phyloP scores from a whole-genome alignment of 1,284 basidiomycete species.

The Trichosporon ovoides region DNA sequence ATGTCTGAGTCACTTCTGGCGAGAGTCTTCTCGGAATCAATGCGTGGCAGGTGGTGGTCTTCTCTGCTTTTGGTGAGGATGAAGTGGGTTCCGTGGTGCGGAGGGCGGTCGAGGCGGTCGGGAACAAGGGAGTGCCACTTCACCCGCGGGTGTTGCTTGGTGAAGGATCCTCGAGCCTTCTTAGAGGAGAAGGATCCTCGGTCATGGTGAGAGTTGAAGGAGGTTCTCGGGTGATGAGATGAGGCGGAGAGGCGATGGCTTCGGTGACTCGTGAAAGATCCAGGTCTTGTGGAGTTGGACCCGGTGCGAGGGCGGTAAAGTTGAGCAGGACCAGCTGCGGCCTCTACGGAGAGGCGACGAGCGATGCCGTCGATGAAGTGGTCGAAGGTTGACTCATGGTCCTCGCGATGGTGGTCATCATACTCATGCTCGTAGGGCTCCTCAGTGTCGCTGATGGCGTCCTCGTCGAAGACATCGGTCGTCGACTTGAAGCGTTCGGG shows the following conservation, averaged over 20 bases:
- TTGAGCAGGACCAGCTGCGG: constrained; percentile 9
- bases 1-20: neutral
- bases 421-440: neutral
- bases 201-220: neutral
- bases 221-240: neutral
- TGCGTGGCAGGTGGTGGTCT: constrained; percentile 11
- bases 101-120: neutral
- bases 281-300: constrained; percentile 4
- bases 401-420: too few species aligned
- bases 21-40: constrained; percentile 21
- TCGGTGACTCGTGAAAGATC: neutral
- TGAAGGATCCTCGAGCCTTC: constrained; percentile 7
- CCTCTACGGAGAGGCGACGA: constrained; percentile 13
- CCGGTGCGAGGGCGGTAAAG: constrained; percentile 16
- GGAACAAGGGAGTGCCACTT: neutral
- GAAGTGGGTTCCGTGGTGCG: neutral
- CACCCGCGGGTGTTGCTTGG: neutral
- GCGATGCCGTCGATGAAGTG: neutral
- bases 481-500: neutral
- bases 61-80: neutral
- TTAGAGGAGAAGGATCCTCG: constrained; percentile 1
- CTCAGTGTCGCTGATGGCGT: neutral
- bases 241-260: neutral
- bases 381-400: neutral
- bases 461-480: neutral